Base-by-base conservation (phyloP, 345 rosid genomes). In the Citrus australasica region DNA sequence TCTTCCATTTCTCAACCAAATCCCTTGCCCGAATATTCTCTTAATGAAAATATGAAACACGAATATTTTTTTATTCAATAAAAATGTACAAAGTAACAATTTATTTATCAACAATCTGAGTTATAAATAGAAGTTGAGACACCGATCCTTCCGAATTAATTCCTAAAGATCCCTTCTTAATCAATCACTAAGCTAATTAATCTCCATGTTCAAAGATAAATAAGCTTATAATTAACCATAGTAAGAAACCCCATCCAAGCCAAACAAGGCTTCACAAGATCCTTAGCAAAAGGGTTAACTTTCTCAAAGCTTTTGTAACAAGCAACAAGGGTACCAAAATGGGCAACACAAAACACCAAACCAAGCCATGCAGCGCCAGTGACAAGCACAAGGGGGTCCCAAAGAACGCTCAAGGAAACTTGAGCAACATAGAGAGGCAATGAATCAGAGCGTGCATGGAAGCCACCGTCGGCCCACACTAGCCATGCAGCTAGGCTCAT, bases 351-450 rank as follows among this genome's bases (percentile, higher is more conserved):
- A 32, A 74, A 78, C 5, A 30, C 62, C 38, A 81, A 55, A 2
- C 84, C 89, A 11, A 88, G 65, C 85, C 81, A 73, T 2, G 51
- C 55, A 0, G 79, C 74, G 1, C 86, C 85, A 0, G 84, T 77
- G 42, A 75, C 82, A 9, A 85, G 84, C 30, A 82, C 91, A 0
- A 86, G 85, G 5, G 88, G 91, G 17, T 79, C 72, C 89, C 88
- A 88, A 22, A 76, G 78, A 0, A 80, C 9, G 28, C 86, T 83
- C 13, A 83, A 66, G 7, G 82, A 79, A 5, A 85, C 32, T 1
- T 78, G 78, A 1, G 86, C 79, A 1, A 86, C 0, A 77, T 86
- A 88, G 30, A 88, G 82, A 63, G 82, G 86, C 72, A 84, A 61
- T 1, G 83, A 77, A 3, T 78, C 79, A 19, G 86, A 48, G 5